Conservation (phyloP, 805 yeast genomes). For the Saturnispora galanensis region DNA sequence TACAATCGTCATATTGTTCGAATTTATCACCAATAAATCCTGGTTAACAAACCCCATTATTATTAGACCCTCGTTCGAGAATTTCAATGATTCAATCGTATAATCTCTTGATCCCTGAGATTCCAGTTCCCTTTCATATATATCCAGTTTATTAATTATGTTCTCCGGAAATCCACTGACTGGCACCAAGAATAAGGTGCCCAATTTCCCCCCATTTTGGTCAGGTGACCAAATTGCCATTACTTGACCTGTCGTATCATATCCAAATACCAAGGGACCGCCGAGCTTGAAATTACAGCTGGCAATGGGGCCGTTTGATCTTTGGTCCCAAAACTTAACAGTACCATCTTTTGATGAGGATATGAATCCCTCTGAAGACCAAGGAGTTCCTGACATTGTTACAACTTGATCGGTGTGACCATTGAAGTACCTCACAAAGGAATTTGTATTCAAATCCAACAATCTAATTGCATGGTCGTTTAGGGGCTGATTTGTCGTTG, state of each 20-base stretch:
- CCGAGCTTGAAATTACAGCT: slow-evolving; percentile 22
- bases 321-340: slow-evolving; percentile 79
- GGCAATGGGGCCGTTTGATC: slow-evolving; percentile 59
- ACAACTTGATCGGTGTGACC: slow-evolving; percentile 80
- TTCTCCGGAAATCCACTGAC: slow-evolving; percentile 14
- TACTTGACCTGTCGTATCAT: slow-evolving; percentile 75
- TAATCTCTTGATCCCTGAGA: neutral
- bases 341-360: slow-evolving; percentile 62
- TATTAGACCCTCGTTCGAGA: slow-evolving; percentile 53
- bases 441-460: slow-evolving; percentile 65
- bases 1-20: slow-evolving; percentile 14
- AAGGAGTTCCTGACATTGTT: slow-evolving; percentile 55
- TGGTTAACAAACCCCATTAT: slow-evolving; percentile 45
- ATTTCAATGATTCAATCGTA: slow-evolving; percentile 20
- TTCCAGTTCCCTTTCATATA: slow-evolving; percentile 26
- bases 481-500: slow-evolving; percentile 1
- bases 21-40: slow-evolving; percentile 41
- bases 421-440: slow-evolving; percentile 72
- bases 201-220: slow-evolving; percentile 5
- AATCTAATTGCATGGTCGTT: slow-evolving; percentile 69
- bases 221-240: slow-evolving; percentile 50
- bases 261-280: neutral
- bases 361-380: slow-evolving; percentile 31
- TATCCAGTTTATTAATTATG: slow-evolving; percentile 21
- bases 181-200: slow-evolving; percentile 15